Base-by-base conservation (phyloP, 2,329 filamentous ascomycete genomes). In the Trichoderma cornu-damae region DNA sequence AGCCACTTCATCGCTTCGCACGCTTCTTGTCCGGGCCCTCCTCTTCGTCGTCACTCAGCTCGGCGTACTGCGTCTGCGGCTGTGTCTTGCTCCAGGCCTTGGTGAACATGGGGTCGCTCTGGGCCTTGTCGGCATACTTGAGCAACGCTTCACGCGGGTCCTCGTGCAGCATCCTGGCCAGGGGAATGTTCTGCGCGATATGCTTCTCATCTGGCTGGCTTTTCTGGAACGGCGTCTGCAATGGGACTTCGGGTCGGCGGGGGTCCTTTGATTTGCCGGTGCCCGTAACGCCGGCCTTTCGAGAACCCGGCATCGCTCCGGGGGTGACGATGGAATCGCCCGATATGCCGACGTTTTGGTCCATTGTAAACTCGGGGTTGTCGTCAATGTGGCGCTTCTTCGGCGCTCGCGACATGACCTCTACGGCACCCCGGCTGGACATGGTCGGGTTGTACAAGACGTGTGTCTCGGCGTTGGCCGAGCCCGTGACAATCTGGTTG, bases 331-430 rank as follows among this genome's bases (percentile, higher is more conserved):
- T 89, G 7, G 86, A 83, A 67, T 97, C 93, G 44, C 86, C 90
- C 0, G 91, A 91, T 59, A 97, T 80, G 12, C 90, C 92, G 3
- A 87, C 78, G 4, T 87, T 82, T 65, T 91, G 83, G 68, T 96
- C 91, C 70, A 89, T 95, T 1, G 92, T 96, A 32, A 95, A 79
- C 59, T 84, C 85, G 1, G 91, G 85, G 71, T 97, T 90, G 72
- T 99, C 94, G 69, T 99, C 94, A 60, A 99, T 85, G 69, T 99
- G 93, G 1, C 93, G 87, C 65, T 90, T 92, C 76, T 99, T 97
- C 2, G 94, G 92, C 0, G 91, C 91, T 67, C 90, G 89, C 61
- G 88, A 92, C 85, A 99, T 91, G 63, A 97, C 88, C 60, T 90
- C 85, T 56, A 91, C 86, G 3, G 92, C 94, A 59, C 94, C 94